A percentile compares a stretch with the other conserved stretches of the same genome.
These are phyloP conservation scores for Passiflora organensis DNA, from an alignment of 345 rosid genomes.

Conservation along the genomic window DNA sequence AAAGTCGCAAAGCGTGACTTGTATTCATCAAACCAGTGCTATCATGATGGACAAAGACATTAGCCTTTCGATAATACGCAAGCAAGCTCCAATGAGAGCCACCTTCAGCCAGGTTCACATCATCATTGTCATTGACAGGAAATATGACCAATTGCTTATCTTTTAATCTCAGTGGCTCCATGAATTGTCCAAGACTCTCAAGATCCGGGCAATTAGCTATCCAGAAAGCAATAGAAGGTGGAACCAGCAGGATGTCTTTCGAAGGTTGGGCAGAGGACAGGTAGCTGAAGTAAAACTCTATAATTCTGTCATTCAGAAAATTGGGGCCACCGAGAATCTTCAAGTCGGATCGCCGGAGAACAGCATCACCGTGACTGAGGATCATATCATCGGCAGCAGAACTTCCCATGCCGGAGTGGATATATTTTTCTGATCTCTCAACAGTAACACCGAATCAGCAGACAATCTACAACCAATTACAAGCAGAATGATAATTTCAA, in stretches of 20 bases:
- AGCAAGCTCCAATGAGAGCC: conserved; percentile 88
- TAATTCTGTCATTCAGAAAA: conserved; percentile 65
- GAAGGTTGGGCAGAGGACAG: conserved; percentile 47
- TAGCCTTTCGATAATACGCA: conserved; percentile 43
- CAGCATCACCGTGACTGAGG: conserved; percentile 74
- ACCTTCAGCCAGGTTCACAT: conserved; percentile 65
- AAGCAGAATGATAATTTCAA: too few relatives aligned
- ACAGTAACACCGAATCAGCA: too few relatives aligned
- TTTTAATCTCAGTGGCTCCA: conserved; percentile 46
- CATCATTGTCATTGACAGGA: conserved; percentile 62
- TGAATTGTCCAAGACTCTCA: conserved; percentile 46
- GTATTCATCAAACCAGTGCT: conserved; percentile 44
- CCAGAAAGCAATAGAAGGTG: conserved; percentile 88
- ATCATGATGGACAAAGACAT: conserved; percentile 73
- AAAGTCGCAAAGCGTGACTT: conserved; percentile 38
- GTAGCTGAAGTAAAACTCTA: conserved; percentile 76
- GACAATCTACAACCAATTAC: too few relatives aligned
- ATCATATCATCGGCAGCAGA: conserved; percentile 60
- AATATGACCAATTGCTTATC: conserved; percentile 55
- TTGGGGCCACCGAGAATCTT: conserved; percentile 50
- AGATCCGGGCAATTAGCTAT: conserved; percentile 56
- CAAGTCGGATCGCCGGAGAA: conserved; percentile 72
- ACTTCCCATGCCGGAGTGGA: conserved; percentile 31
- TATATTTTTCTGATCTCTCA: too few relatives aligned
- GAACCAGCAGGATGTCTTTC: conserved; percentile 46